Percentiles rank a stretch among this genome's conserved stretches.
Evolutionary conservation across 768 basidiomycete species (phyloP).

Genomic region (Leccinum subtestaceum): DNA sequence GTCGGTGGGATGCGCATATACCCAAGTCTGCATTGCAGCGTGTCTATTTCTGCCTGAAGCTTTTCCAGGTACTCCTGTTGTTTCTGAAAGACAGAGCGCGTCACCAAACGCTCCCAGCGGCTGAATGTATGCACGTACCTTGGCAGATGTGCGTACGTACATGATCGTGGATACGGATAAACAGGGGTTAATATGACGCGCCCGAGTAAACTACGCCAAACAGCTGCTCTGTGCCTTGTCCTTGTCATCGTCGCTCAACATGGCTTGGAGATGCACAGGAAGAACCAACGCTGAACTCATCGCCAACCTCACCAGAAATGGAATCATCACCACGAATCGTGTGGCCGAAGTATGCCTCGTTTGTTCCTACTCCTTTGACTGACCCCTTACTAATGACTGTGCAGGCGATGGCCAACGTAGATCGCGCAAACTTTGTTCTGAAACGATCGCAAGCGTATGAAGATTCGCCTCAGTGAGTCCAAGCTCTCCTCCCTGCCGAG

Average conservation of each 20-base stretch:
- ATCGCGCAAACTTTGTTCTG: slow-evolving; percentile 67
- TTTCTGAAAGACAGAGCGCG: slow-evolving; percentile 34
- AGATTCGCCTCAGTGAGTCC: slow-evolving; percentile 69
- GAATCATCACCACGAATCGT: slow-evolving; percentile 54
- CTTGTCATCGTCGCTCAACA: slow-evolving; percentile 25
- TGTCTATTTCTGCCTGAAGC: slow-evolving; percentile 48
- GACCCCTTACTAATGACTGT: slow-evolving; percentile 3
- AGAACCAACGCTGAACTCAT: slow-evolving; percentile 71
- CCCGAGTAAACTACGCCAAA: slow-evolving; percentile 15
- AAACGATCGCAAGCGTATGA: slow-evolving; percentile 57
- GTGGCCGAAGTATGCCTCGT: slow-evolving; percentile 50
- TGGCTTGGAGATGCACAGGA: slow-evolving; percentile 85
- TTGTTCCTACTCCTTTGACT: not conserved
- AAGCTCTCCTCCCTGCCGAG: slow-evolving; percentile 28
- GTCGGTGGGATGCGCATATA: slow-evolving; percentile 10
- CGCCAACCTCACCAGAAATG: slow-evolving; percentile 53
- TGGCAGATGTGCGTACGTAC: slow-evolving; percentile 31
- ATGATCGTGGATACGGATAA: slow-evolving; percentile 4
- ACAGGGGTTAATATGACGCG: slow-evolving; percentile 8
- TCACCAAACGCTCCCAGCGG: not conserved
- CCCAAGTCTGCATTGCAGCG: slow-evolving; percentile 49
- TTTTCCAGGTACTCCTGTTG: slow-evolving; percentile 48
- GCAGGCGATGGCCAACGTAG: slow-evolving; percentile 69
- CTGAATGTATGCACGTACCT: slow-evolving; percentile 20
- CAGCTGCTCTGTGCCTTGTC: not conserved